These are phyloP conservation scores for Hymenochaete sp. DNA, from an alignment of 1,284 basidiomycete genomes.

Conservation along the genomic window DNA sequence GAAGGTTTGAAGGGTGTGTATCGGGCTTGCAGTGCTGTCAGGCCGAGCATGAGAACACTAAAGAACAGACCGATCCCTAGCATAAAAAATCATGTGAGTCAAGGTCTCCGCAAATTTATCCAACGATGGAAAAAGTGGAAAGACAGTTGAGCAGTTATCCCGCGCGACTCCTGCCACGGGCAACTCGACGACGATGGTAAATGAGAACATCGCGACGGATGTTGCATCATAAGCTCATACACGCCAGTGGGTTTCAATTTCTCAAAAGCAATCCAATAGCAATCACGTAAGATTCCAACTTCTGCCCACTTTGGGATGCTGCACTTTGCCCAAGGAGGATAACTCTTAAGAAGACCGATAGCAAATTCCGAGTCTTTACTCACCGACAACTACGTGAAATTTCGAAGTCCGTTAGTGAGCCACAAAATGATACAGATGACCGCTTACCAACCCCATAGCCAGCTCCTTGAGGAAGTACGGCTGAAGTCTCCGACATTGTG, in stretches of 20 bases:
- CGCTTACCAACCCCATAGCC: slow-evolving; percentile 78
- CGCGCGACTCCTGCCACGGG: too few species aligned
- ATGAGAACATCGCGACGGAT: too few species aligned
- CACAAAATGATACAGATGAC: background rate
- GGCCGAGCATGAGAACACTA: slow-evolving; percentile 63
- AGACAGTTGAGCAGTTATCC: too few species aligned
- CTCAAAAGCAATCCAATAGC: too few species aligned
- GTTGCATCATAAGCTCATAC: too few species aligned
- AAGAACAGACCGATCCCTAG: slow-evolving; percentile 79
- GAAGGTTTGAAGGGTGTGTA: slow-evolving; percentile 69
- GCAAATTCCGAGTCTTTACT: background rate
- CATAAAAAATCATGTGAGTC: too few species aligned
- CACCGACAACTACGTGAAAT: background rate
- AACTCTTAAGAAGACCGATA: background rate
- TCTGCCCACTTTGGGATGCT: too few species aligned
- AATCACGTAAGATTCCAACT: slow-evolving; percentile 2
- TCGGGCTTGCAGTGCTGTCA: slow-evolving; percentile 63
- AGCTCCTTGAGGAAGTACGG: slow-evolving; percentile 53
- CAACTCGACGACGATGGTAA: too few species aligned
- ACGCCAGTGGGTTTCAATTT: too few species aligned
- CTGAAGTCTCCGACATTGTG: slow-evolving; percentile 15
- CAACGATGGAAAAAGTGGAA: too few species aligned
- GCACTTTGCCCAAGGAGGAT: too few species aligned
- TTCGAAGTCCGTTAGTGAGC: background rate
- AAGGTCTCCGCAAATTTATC: too few species aligned